A percentile compares a stretch with the other conserved stretches of the same genome.
These are phyloP conservation scores for Jacaranda mimosifolia DNA, from an alignment of 257 asterid species.

Conservation along the genomic window DNA sequence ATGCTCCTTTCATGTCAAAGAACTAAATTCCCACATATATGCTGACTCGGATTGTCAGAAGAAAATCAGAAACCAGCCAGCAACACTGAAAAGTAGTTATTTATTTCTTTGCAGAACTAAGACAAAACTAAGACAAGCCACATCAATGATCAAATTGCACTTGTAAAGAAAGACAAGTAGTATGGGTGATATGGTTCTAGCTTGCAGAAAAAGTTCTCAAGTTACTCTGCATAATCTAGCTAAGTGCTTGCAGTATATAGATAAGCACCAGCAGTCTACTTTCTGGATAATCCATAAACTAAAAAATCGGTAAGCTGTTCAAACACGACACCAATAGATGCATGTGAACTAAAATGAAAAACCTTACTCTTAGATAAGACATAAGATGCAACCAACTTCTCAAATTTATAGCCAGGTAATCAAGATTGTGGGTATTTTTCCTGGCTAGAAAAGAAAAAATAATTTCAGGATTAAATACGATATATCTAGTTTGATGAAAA, in stretches of 20 bases:
- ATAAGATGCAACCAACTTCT: slow-evolving; percentile 19
- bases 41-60: neutral
- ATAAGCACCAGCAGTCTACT: slow-evolving; percentile 2
- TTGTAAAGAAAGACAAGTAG: no score
- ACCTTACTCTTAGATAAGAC: neutral
- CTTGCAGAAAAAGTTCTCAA: slow-evolving; percentile 7
- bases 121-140: no score
- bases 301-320: neutral
- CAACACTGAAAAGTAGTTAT: no score
- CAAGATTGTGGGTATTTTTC: neutral
- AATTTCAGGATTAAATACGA: neutral
- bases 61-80: neutral
- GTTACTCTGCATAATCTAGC: neutral
- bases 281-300: slow-evolving; percentile 13
- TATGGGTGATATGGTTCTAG: neutral
- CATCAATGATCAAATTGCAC: no score
- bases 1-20: slow-evolving; percentile 24
- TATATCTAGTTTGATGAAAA: neutral
- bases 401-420: slow-evolving; percentile 18
- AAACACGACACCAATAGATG: slow-evolving; percentile 1
- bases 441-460: neutral
- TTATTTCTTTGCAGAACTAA: no score
- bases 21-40: neutral
- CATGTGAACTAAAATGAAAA: neutral
- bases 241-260: neutral